phyloP scores from a whole-genome alignment of 2,329 filamentous ascomycete species.

The Bertia moriformis region DNA sequence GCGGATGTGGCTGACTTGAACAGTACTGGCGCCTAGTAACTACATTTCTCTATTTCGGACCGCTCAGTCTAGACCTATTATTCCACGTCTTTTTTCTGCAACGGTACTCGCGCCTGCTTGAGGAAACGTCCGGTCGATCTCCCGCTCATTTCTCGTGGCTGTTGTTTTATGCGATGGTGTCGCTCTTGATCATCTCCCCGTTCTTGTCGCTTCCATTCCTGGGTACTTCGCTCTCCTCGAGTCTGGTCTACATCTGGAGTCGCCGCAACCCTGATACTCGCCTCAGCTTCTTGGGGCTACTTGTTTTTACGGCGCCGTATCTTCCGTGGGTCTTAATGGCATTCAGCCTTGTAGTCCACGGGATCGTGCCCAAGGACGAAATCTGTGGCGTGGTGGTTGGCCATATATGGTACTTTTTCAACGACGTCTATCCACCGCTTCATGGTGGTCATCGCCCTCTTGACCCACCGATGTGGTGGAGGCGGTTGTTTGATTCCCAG shows the following conservation, averaged over 20 bases:
- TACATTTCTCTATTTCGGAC: slow-evolving; percentile 57
- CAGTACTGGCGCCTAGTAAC: slow-evolving; percentile 55
- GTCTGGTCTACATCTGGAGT: slow-evolving; percentile 57
- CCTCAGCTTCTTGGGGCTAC: slow-evolving; percentile 45
- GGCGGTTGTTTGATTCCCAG: slow-evolving; percentile 33
- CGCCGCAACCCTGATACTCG: slow-evolving; percentile 51
- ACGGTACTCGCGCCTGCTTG: slow-evolving; percentile 53
- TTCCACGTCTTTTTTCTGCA: slow-evolving; percentile 63
- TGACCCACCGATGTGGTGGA: slow-evolving; percentile 52
- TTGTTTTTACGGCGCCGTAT: slow-evolving; percentile 54
- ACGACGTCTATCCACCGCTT: slow-evolving; percentile 53
- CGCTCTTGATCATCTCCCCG: slow-evolving; percentile 45
- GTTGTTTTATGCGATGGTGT: slow-evolving; percentile 42
- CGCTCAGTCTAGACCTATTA: slow-evolving; percentile 50
- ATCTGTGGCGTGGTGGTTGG: slow-evolving; percentile 53
- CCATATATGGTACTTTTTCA: slow-evolving; percentile 60
- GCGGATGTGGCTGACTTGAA: no score
- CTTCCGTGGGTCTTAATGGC: slow-evolving; percentile 53
- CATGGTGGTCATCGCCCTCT: slow-evolving; percentile 47
- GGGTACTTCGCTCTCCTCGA: slow-evolving; percentile 47
- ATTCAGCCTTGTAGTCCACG: slow-evolving; percentile 49
- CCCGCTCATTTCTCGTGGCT: slow-evolving; percentile 56
- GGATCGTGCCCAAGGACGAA: slow-evolving; percentile 53
- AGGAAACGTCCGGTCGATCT: slow-evolving; percentile 48
- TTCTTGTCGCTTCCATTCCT: slow-evolving; percentile 50